These are phyloP conservation scores for Amylocystis lapponica DNA, from an alignment of 768 basidiomycete genomes.

Conservation along the genomic window DNA sequence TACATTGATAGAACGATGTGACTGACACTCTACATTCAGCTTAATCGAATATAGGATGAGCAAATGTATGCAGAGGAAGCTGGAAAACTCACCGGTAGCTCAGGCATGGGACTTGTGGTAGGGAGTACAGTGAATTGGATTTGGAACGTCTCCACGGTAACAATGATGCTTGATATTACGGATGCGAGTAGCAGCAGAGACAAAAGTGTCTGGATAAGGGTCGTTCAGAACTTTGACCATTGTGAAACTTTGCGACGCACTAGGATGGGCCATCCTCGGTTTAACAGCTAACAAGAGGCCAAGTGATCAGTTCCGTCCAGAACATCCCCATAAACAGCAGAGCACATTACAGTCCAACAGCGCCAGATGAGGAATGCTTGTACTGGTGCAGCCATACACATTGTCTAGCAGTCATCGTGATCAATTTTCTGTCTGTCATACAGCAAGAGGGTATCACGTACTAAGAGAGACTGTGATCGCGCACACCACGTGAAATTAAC, in stretches of 20 bases:
- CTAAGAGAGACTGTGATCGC: slow-evolving; percentile 13
- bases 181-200: slow-evolving; percentile 6
- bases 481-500: slow-evolving; percentile 15
- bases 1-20: too few relatives aligned
- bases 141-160: slow-evolving; percentile 11
- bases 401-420: slow-evolving; percentile 10
- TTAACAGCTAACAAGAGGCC: slow-evolving; percentile 5
- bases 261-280: slow-evolving; percentile 8
- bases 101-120: background rate
- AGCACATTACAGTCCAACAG: slow-evolving; percentile 19
- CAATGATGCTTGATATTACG: slow-evolving; percentile 7
- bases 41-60: too few relatives aligned
- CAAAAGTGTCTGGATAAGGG: slow-evolving; percentile 3
- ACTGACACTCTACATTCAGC: too few relatives aligned
- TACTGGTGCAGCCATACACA: slow-evolving; percentile 20
- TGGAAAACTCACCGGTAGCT: background rate
- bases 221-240: background rate
- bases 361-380: slow-evolving; percentile 24
- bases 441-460: background rate
- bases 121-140: slow-evolving; percentile 11
- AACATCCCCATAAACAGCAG: too few relatives aligned
- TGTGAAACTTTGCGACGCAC: slow-evolving; percentile 1
- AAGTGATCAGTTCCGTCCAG: background rate
- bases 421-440: background rate
- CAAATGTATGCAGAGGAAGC: too few relatives aligned